Base-by-base conservation (phyloP, 2,329 filamentous ascomycete species). In the Beauveria sp. region DNA sequence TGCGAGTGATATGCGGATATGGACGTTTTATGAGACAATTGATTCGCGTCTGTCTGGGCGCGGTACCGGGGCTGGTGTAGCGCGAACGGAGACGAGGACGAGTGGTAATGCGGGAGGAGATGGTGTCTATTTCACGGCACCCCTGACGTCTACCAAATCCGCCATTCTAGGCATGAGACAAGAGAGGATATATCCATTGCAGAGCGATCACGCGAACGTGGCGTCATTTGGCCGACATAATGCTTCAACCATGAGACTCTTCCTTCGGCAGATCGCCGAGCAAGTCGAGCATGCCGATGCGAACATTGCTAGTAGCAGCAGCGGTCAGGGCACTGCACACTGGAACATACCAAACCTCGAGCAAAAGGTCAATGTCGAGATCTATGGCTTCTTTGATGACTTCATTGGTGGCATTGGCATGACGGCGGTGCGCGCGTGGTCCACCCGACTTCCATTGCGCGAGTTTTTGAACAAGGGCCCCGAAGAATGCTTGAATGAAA, bases 1-100 rank as follows among this genome's bases (percentile, higher is more conserved):
- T 5, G 79, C 83, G 0, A 80, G 80, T 42, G 85, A 87, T 61
- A 75, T 87, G 56, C 80, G 79, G 7, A 75, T 87, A 14, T 87
- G 84, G 83, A 85, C 83, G 0, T 82, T 87, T 46, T 83, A 87
- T 63, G 85, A 87, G 66, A 87, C 83, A 0, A 78, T 83, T 8
- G 84, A 87, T 68, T 86, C 84, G 1, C 77, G 79, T 1, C 73
- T 87, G 5, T 81, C 80, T 0, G 79, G 79, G 0, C 68, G 73
- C 7, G 75, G 74, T 1, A 68, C 70, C 4, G 68, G 72, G 5
- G 80, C 81, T 3, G 49, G 34, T 16, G 20, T 46, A 3, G 5
- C 26, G 7, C 38, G 20, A 8, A 53, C 49, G 5, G 24, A 40
- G 14, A 53, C 48, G 5, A 45, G 7, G 4, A 45, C 57, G 0